These are phyloP conservation scores for Cornus controversa DNA, from an alignment of 148 eudicot species.

Conservation along the genomic window DNA sequence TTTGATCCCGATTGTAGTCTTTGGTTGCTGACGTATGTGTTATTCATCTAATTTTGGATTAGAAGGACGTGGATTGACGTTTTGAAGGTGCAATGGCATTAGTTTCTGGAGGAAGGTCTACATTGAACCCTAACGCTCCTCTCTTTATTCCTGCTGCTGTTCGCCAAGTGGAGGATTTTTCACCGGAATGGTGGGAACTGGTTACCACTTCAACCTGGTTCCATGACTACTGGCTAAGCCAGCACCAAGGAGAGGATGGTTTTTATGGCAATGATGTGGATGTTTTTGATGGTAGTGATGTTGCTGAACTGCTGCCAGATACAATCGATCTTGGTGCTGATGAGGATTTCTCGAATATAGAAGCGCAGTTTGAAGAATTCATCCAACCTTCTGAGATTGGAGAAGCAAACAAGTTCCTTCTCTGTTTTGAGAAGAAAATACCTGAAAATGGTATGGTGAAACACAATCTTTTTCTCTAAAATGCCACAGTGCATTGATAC, in stretches of 20 bases:
- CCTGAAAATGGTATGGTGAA: constrained; percentile 23
- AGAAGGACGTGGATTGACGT: background rate
- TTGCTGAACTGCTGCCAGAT: constrained; percentile 68
- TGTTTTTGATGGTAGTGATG: constrained; percentile 27
- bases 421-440: background rate
- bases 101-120: constrained; percentile 62
- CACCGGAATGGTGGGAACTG: constrained; percentile 81
- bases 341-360: background rate
- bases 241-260: constrained; percentile 54
- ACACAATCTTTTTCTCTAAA: background rate
- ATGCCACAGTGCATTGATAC: background rate
- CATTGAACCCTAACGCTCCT: constrained; percentile 80
- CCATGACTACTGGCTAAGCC: constrained; percentile 80
- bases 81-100: constrained; percentile 44
- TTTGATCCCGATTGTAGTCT: background rate
- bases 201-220: constrained; percentile 71
- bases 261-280: constrained; percentile 29
- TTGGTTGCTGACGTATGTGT: background rate
- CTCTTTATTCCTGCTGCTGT: constrained; percentile 67
- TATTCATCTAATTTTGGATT: background rate
- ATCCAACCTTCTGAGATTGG: constrained; percentile 43
- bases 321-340: constrained; percentile 40
- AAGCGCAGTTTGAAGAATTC: constrained; percentile 56
- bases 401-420: constrained; percentile 29
- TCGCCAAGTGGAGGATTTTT: constrained; percentile 77